Percentiles rank a stretch among this genome's conserved stretches.
Evolutionary conservation across 2,329 filamentous ascomycete genomes (phyloP).

Genomic region (Daldinia sp.): DNA sequence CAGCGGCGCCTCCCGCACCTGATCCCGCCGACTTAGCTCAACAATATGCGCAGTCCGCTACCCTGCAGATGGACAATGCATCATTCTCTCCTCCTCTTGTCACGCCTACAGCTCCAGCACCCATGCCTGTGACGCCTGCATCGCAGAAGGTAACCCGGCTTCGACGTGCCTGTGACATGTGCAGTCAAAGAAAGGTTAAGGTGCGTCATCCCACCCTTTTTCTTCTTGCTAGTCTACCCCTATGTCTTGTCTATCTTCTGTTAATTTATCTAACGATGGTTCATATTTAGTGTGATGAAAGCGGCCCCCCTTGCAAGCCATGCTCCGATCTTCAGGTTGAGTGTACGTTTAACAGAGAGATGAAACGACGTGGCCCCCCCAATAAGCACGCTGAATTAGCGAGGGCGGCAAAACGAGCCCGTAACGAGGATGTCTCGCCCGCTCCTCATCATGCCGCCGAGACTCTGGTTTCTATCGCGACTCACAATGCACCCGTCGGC

Average conservation of each 20-base stretch:
- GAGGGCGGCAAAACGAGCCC: conserved; percentile 59
- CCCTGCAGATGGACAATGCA: conserved; percentile 43
- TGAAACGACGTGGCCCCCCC: conserved; percentile 66
- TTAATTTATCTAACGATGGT: conserved; percentile 5
- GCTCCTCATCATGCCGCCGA: conserved; percentile 59
- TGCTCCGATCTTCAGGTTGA: conserved; percentile 65
- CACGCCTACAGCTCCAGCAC: neutral
- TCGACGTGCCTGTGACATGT: conserved; percentile 68
- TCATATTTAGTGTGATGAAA: conserved; percentile 58
- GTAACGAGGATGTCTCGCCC: conserved; percentile 51
- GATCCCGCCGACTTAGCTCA: conserved; percentile 40
- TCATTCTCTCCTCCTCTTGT: conserved; percentile 35
- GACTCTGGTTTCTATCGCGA: conserved; percentile 56
- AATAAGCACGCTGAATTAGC: conserved; percentile 67
- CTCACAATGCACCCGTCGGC: conserved; percentile 48
- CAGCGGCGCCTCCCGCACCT: conserved; percentile 35
- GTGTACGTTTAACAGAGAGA: conserved; percentile 65
- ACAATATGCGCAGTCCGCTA: conserved; percentile 48
- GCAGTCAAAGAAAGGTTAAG: conserved; percentile 69
- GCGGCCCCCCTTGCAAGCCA: conserved; percentile 63
- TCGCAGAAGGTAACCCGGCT: conserved; percentile 61
- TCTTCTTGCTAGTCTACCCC: neutral
- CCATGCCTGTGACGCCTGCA: conserved; percentile 6
- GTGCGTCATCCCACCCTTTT: conserved; percentile 38
- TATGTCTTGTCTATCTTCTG: neutral